Conservation (phyloP, 768 basidiomycete genomes). For the Tubosaeta sp. region DNA sequence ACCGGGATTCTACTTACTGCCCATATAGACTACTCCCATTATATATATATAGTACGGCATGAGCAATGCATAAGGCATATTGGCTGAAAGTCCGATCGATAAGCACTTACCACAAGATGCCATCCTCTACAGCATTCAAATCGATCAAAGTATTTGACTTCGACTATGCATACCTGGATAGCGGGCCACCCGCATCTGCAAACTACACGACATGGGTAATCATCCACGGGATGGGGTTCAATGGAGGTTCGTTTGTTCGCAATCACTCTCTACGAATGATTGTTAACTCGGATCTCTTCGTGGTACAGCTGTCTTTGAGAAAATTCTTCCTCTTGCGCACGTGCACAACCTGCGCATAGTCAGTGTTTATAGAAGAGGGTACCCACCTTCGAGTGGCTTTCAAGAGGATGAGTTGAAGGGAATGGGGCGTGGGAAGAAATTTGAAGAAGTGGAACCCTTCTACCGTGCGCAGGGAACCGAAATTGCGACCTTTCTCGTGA, state of each 20-base stretch:
- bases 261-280: background rate
- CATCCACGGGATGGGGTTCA: constrained; percentile 19
- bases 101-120: constrained; percentile 4
- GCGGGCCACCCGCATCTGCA: constrained; percentile 14
- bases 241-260: constrained; percentile 17
- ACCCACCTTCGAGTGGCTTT: constrained; percentile 24
- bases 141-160: constrained; percentile 12
- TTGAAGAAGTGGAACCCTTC: constrained; percentile 13
- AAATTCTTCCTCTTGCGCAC: constrained; percentile 20
- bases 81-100: too few species aligned
- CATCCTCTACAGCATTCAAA: background rate
- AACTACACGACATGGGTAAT: constrained; percentile 22
- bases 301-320: constrained; percentile 10
- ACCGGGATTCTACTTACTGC: too few species aligned
- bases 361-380: constrained; percentile 25
- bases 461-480: constrained; percentile 15
- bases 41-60: too few species aligned
- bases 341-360: constrained; percentile 20
- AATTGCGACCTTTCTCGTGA: constrained; percentile 15
- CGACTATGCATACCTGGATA: constrained; percentile 21
- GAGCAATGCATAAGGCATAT: too few species aligned
- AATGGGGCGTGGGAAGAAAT: constrained; percentile 14
- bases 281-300: background rate
- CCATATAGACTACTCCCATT: too few species aligned
- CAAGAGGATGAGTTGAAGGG: constrained; percentile 5